Evolutionary conservation across 495 filamentous ascomycete genomes (phyloP), one percentile per base, ranked within the genome.

Genomic region (Penicillium verhagenii): DNA sequence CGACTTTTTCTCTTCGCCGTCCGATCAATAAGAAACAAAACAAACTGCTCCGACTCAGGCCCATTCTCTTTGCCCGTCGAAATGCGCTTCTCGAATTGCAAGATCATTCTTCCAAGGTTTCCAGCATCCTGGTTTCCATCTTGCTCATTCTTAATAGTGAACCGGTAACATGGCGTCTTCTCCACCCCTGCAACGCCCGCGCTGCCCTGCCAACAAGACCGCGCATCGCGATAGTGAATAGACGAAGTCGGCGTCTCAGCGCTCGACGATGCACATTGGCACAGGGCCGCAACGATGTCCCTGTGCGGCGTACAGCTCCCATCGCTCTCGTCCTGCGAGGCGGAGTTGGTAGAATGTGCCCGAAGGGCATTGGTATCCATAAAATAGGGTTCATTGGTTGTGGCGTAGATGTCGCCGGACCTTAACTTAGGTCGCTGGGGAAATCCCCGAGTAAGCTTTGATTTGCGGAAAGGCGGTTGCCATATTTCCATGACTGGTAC

Each of bases 401-500:
- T 62, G 1, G 69, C 56, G 29, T 74, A 76, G 35, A 73, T 47
- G 62, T 76, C 72, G 3, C 60, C 58, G 18, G 58, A 19, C 29
- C 59, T 53, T 1, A 74, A 56, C 39, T 73, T 74, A 4, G 61
- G 58, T 1, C 56, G 52, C 13, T 59, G 54, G 0, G 44, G 45
- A 31, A 69, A 67, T 3, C 56, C 59, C 19, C 38, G 54, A 8
- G 54, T 67, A 26, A 59, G 59, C 47, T 59, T 68, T 54, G 53
- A 66, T 48, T 60, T 68, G 33, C 68, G 60, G 11, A 63, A 53
- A 24, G 70, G 63, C 14, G 72, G 71, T 28, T 68, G 69, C 65
- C 67, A 72, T 53, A 72, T 57, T 39, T 72, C 72, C 2, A 76
- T 61, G 20, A 76, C 66, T 3, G 72, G 70, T 13, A 71, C 57